A percentile compares a stretch with the other conserved stretches of the same genome.
Conservation (phyloP, 2,329 filamentous ascomycete genomes). For the Colletotrichum magnum region DNA sequence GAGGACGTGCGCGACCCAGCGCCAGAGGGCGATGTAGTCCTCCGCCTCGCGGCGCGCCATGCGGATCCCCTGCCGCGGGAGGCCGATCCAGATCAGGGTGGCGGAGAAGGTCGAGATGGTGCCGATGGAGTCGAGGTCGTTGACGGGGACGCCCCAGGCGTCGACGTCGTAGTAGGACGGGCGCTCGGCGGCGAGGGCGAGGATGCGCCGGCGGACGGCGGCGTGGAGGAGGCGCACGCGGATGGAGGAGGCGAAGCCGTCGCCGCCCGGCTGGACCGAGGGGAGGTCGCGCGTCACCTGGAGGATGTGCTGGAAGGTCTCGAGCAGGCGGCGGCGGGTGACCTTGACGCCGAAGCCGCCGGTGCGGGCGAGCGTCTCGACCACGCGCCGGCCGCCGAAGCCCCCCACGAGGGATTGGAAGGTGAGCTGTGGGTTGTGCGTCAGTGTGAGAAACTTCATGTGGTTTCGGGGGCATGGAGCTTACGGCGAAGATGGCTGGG, state of each 20-base stretch:
- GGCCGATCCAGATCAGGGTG: conserved; percentile 75
- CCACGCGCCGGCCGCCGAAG: conserved; percentile 80
- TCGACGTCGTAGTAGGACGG: conserved; percentile 73
- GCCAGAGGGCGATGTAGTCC: conserved; percentile 83
- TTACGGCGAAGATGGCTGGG: conserved; percentile 71
- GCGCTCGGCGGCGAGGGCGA: conserved; percentile 65
- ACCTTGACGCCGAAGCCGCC: conserved; percentile 80
- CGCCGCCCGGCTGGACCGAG: conserved; percentile 77
- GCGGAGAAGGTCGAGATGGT: conserved; percentile 81
- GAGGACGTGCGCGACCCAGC: conserved; percentile 79
- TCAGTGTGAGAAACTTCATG: conserved; percentile 41
- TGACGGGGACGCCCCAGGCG: conserved; percentile 76
- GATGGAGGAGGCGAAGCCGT: conserved; percentile 72
- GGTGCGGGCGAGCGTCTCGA: conserved; percentile 81
- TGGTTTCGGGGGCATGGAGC: conserved; percentile 44
- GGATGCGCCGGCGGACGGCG: conserved; percentile 73
- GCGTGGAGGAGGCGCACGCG: conserved; percentile 77
- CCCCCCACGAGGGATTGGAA: conserved; percentile 78
- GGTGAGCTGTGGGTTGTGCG: conserved; percentile 58
- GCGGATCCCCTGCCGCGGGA: conserved; percentile 81
- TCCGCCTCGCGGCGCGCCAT: conserved; percentile 72
- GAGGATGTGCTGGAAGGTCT: conserved; percentile 83
- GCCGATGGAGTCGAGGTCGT: conserved; percentile 80
- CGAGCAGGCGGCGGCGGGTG: conserved; percentile 72
- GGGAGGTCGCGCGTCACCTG: conserved; percentile 77